These are phyloP conservation scores for Lentinula boryana DNA, from an alignment of 768 basidiomycete genomes.

Conservation along the genomic window DNA sequence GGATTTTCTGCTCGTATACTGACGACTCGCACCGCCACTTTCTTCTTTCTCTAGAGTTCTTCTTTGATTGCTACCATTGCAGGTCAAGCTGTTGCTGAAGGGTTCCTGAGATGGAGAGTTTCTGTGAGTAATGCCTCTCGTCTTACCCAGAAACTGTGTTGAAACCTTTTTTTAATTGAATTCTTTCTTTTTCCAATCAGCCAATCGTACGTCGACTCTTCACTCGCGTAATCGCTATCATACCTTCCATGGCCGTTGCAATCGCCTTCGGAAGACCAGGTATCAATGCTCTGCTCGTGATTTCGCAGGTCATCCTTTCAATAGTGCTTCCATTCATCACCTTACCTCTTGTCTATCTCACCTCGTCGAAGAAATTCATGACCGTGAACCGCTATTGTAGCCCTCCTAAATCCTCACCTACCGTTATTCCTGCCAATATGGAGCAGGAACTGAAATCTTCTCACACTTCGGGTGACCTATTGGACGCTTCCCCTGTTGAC, in stretches of 20 bases:
- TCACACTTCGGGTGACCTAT: not conserved
- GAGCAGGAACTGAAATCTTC: not conserved
- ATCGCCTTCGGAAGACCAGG: slow-evolving; percentile 63
- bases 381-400: slow-evolving; percentile 42
- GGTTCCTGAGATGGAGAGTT: slow-evolving; percentile 82
- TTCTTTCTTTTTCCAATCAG: slow-evolving; percentile 25
- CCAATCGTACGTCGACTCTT: slow-evolving; percentile 72
- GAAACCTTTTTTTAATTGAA: not conserved
- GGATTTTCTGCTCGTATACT: not conserved
- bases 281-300: slow-evolving; percentile 75
- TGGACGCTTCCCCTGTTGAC: not conserved
- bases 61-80: slow-evolving; percentile 86
- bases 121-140: slow-evolving; percentile 39
- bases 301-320: slow-evolving; percentile 78
- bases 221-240: slow-evolving; percentile 75
- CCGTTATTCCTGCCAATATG: not conserved
- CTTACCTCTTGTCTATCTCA: slow-evolving; percentile 75
- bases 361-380: slow-evolving; percentile 70
- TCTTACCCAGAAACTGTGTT: not conserved
- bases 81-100: slow-evolving; percentile 87
- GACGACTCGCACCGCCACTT: not conserved
- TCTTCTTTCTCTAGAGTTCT: slow-evolving; percentile 44
- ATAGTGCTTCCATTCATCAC: slow-evolving; percentile 82
- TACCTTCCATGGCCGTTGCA: slow-evolving; percentile 80
- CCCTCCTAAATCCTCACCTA: not conserved